phyloP scores from a whole-genome alignment of 148 eudicot species.

The Rhododendron mucronatum region DNA sequence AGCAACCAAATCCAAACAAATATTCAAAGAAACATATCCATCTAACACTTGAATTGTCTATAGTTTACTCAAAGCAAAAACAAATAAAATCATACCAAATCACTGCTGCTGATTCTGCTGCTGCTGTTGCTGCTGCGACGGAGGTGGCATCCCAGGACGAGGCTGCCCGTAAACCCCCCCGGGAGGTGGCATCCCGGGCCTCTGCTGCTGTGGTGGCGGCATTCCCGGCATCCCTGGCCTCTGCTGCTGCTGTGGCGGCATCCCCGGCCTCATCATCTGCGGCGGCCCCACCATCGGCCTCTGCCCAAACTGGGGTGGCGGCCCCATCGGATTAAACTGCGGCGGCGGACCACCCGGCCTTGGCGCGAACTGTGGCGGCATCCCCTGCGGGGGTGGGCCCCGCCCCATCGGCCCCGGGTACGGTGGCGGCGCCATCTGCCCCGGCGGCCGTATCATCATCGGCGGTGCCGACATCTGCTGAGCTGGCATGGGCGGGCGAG shows the following conservation, averaged over 20 bases:
- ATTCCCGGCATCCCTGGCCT: constrained; percentile 40
- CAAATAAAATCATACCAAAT: constrained; percentile 4
- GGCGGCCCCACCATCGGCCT: constrained; percentile 50
- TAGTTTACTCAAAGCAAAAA: neutral
- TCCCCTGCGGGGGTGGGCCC: constrained; percentile 33
- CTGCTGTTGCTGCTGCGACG: constrained; percentile 29
- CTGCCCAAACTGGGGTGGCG: constrained; percentile 57
- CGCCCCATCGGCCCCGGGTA: constrained; percentile 19
- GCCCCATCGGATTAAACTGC: constrained; percentile 29
- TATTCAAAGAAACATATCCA: neutral
- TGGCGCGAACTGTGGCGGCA: constrained; percentile 43
- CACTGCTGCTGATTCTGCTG: constrained; percentile 36
- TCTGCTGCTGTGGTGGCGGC: constrained; percentile 23
- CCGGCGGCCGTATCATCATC: constrained; percentile 28
- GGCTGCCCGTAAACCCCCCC: constrained; percentile 29
- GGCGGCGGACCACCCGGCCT: constrained; percentile 41
- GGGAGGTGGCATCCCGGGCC: constrained; percentile 5
- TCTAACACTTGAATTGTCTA: neutral
- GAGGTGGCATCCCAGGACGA: constrained; percentile 40
- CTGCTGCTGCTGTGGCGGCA: constrained; percentile 49
- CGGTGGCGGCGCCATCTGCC: constrained; percentile 40
- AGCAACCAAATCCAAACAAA: neutral
- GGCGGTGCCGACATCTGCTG: constrained; percentile 34
- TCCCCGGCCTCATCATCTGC: constrained; percentile 48
- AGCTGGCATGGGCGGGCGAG: constrained; percentile 59